phyloP scores from a whole-genome alignment of 2,329 filamentous ascomycete species.

The Penicillium corylophilum region DNA sequence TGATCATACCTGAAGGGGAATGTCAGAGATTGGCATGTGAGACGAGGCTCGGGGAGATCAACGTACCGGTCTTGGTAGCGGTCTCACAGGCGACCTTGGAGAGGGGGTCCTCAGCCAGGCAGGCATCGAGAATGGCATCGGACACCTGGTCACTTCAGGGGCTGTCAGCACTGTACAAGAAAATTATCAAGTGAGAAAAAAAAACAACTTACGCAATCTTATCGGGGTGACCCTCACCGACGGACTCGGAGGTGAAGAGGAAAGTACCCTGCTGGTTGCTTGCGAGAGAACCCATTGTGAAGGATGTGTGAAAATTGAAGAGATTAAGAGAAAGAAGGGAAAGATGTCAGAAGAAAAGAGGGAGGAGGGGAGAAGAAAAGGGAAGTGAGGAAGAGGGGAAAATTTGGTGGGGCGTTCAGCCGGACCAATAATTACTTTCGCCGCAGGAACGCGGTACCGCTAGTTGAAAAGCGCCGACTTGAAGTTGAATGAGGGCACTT shows the following conservation, averaged over 20 bases:
- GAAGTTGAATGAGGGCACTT: neutral
- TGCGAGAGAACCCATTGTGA: slow-evolving; percentile 62
- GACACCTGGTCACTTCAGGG: slow-evolving; percentile 80
- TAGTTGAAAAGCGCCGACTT: no score
- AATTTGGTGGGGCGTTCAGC: slow-evolving; percentile 24
- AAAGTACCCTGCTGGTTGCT: slow-evolving; percentile 62
- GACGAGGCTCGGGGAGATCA: slow-evolving; percentile 2
- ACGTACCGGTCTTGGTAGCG: slow-evolving; percentile 92
- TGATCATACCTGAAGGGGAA: slow-evolving; percentile 67
- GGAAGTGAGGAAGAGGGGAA: slow-evolving; percentile 25
- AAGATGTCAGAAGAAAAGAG: slow-evolving; percentile 26
- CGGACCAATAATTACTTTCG: slow-evolving; percentile 13
- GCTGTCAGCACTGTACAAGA: slow-evolving; percentile 16
- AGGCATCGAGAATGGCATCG: slow-evolving; percentile 97
- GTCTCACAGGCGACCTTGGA: slow-evolving; percentile 99
- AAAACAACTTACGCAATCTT: slow-evolving; percentile 72
- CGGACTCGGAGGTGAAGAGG: slow-evolving; percentile 87
- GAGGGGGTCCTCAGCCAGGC: slow-evolving; percentile 87
- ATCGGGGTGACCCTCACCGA: slow-evolving; percentile 88
- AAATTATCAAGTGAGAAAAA: slow-evolving; percentile 1
- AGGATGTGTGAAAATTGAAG: slow-evolving; percentile 15
- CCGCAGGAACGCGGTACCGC: slow-evolving; percentile 7
- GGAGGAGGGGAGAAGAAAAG: slow-evolving; percentile 22
- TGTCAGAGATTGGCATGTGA: slow-evolving; percentile 15
- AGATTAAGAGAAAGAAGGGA: slow-evolving; percentile 20